Evolutionary conservation across 1,139 yeast species (phyloP), one percentile per base, ranked within the genome.

Genomic region (Citeromyces siamensis): DNA sequence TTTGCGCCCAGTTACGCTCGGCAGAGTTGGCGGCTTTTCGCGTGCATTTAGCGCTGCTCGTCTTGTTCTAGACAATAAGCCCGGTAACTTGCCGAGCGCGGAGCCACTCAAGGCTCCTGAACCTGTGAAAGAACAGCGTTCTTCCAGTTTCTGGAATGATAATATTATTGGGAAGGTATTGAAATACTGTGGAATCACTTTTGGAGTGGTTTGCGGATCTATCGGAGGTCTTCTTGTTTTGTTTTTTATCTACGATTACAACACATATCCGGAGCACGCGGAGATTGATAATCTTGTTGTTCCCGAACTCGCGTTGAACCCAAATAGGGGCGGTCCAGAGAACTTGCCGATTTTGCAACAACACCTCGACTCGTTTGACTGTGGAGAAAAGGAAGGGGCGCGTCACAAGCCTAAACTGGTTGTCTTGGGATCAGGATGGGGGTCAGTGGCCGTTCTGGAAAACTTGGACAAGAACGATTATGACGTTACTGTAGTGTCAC

Each of bases 291-390:
- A 61, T 29, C 37, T 53, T 17, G 32, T 46, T 8, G 52, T 75
- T 16, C 68, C 76, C 5, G 51, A 57, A 13, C 56, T 62, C 19
- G 78, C 81, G 1, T 49, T 75, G 33, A 48, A 62, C 35, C 81
- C 82, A 16, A 57, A 59, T 23, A 51, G 50, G n/a, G 83, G 83
- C 5, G 84, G 84, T 1, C 82, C 83, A 18, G 78, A 75, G 49
- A 73, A 75, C 45, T 54, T 76, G 38, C 82, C 81, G 2, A 68
- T 75, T 26, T 58, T 72, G 40, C 62, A 62, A 28, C 61, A 66
- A 29, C 66, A 65, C 41, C 53, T 75, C 37, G 82, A 75, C 47
- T 68, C 68, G 31, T 64, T 62, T 39, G 82, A 75, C 48, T 49
- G 58, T 14, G 62, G 58, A 6, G 60, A 52, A 9, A 66, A 65